These are phyloP conservation scores for Calcarisporium arbuscula DNA, from an alignment of 2,329 filamentous ascomycete genomes.

Conservation along the genomic window DNA sequence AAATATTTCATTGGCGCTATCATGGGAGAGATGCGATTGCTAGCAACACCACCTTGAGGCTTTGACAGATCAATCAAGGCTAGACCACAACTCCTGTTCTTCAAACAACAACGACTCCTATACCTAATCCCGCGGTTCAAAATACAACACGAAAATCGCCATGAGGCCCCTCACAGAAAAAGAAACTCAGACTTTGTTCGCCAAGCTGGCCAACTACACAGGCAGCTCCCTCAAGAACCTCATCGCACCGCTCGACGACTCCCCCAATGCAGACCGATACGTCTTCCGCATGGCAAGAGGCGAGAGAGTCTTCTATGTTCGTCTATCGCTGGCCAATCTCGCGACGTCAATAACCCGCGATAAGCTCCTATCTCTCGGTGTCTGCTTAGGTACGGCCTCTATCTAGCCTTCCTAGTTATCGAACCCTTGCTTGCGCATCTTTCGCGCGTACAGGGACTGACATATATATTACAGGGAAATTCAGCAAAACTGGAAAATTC, in stretches of 20 bases:
- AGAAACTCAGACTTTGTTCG: conserved; percentile 77
- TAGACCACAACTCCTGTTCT: no score
- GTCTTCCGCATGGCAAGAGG: conserved; percentile 80
- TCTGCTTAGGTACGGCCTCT: conserved; percentile 57
- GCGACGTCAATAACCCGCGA: conserved; percentile 79
- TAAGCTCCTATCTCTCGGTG: conserved; percentile 80
- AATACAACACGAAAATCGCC: no score
- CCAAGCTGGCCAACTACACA: conserved; percentile 91
- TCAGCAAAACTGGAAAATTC: conserved; percentile 96
- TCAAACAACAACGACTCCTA: no score
- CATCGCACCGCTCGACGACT: conserved; percentile 65
- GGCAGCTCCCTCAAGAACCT: conserved; percentile 80
- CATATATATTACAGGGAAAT: conserved; percentile 73
- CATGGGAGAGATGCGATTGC: no score
- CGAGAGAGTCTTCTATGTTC: conserved; percentile 89
- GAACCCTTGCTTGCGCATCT: no score
- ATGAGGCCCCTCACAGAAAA: conserved; percentile 80
- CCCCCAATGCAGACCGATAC: conserved; percentile 65
- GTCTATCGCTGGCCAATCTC: conserved; percentile 82
- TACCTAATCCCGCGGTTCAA: no score
- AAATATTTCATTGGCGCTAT: no score
- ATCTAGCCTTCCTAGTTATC: not conserved
- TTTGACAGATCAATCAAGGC: no score
- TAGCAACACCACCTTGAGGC: no score
- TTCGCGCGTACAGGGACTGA: no score